Evolutionary conservation across 495 filamentous ascomycete genomes (phyloP).

Genomic region (Aspergillus hancockii): DNA sequence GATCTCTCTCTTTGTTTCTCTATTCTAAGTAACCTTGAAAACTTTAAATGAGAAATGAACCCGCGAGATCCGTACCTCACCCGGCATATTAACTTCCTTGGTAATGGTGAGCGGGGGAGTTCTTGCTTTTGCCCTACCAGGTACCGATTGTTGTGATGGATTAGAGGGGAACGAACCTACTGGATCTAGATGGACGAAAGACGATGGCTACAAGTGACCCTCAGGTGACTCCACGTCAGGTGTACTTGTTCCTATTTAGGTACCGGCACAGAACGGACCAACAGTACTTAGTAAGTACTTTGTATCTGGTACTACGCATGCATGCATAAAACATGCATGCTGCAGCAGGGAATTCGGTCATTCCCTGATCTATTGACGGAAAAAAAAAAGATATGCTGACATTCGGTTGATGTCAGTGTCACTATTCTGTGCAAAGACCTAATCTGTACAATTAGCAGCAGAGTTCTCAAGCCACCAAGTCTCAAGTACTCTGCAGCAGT

Average conservation of each 20-base stretch:
- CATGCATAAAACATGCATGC: not conserved
- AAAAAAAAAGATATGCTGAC: not conserved
- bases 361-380: not conserved
- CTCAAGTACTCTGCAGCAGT: too few relatives aligned
- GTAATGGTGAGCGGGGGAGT: not conserved
- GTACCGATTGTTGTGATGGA: not conserved
- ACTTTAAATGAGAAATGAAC: constrained; percentile 2
- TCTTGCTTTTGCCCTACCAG: not conserved
- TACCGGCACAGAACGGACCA: too few relatives aligned
- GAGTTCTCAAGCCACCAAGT: too few relatives aligned
- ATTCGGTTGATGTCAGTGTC: not conserved
- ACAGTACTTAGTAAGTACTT: too few relatives aligned
- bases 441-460: too few relatives aligned
- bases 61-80: not conserved
- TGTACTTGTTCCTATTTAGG: not conserved
- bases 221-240: not conserved
- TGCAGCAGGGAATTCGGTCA: not conserved
- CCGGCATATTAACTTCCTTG: not conserved
- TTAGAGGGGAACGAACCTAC: not conserved
- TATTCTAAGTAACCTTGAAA: constrained; percentile 2
- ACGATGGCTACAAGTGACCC: not conserved
- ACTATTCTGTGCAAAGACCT: too few relatives aligned
- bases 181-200: not conserved
- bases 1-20: not conserved
- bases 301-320: not conserved